phyloP scores from a whole-genome alignment of 192 early-diverging fungal species.

The Thamnidium elegans region DNA sequence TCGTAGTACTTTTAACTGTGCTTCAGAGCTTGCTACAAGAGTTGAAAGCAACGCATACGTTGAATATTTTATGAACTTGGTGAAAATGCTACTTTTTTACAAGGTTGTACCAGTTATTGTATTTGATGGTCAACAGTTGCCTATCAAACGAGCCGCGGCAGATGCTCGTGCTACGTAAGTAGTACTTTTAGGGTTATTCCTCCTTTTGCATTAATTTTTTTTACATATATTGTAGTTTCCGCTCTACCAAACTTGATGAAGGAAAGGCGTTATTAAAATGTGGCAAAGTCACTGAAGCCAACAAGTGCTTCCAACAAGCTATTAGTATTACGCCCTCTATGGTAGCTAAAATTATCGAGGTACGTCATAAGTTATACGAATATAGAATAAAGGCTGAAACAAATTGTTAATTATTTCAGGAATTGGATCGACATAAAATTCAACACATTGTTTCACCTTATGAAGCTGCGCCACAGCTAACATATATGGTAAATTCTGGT shows the following conservation, averaged over 20 bases:
- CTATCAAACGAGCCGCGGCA: conserved; percentile 81
- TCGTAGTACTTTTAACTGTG: conserved; percentile 81
- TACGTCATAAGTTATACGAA: conserved; percentile 44
- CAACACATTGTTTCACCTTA: conserved; percentile 90
- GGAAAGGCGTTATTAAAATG: not conserved
- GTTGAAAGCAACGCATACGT: conserved; percentile 72
- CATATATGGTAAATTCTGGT: conserved; percentile 68
- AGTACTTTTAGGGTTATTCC: not conserved
- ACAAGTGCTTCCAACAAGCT: conserved; percentile 5
- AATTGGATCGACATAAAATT: conserved; percentile 58
- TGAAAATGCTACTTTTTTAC: conserved; percentile 69
- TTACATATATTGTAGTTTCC: conserved; percentile 3
- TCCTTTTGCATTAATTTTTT: not conserved
- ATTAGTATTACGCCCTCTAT: not conserved
- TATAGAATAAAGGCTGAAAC: not conserved
- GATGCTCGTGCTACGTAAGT: conserved; percentile 54
- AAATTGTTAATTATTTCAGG: conserved; percentile 31
- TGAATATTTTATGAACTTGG: conserved; percentile 71
- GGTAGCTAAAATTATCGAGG: conserved; percentile 9
- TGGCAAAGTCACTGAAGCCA: not conserved
- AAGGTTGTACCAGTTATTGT: conserved; percentile 82
- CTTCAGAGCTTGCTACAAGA: conserved; percentile 69
- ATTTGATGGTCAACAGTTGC: conserved; percentile 91
- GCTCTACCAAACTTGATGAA: not conserved
- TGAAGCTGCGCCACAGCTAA: conserved; percentile 96